phyloP scores from a whole-genome alignment of 768 basidiomycete genomes.

The Harrya chromipes region DNA sequence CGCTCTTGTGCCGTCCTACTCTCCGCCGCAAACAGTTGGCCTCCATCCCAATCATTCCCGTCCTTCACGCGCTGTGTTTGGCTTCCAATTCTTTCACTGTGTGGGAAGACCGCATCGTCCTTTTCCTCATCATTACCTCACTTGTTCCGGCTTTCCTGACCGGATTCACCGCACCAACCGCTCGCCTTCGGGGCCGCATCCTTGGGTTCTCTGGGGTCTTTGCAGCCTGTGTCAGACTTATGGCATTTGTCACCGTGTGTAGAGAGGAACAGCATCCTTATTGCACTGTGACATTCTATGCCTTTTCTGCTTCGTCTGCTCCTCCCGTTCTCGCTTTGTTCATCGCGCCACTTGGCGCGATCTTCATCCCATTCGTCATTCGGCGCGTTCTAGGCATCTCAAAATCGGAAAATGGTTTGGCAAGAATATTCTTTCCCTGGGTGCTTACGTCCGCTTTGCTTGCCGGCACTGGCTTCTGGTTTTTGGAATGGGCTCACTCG shows the following conservation, averaged over 20 bases:
- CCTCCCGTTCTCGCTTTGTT: slow-evolving; percentile 60
- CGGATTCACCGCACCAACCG: slow-evolving; percentile 65
- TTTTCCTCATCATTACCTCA: slow-evolving; percentile 69
- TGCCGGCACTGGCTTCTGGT: slow-evolving; percentile 66
- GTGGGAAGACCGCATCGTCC: slow-evolving; percentile 88
- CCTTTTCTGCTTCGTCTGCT: slow-evolving; percentile 63
- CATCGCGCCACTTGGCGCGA: slow-evolving; percentile 53
- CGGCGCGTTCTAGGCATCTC: slow-evolving; percentile 59
- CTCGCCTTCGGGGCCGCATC: slow-evolving; percentile 70
- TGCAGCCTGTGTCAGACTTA: slow-evolving; percentile 67
- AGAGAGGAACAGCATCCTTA: slow-evolving; percentile 92
- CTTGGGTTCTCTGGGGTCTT: slow-evolving; percentile 67
- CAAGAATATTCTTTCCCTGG: slow-evolving; percentile 56
- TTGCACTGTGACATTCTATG: slow-evolving; percentile 88
- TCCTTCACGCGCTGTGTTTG: slow-evolving; percentile 74
- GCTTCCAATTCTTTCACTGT: slow-evolving; percentile 96
- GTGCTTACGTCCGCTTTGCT: slow-evolving; percentile 58
- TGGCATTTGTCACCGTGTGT: slow-evolving; percentile 82
- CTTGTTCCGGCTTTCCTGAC: slow-evolving; percentile 57
- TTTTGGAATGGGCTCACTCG: slow-evolving; percentile 77
- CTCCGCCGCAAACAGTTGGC: slow-evolving; percentile 28
- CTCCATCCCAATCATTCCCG: slow-evolving; percentile 45
- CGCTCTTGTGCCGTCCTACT: slow-evolving; percentile 40
- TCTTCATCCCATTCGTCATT: slow-evolving; percentile 56
- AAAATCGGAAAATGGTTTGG: slow-evolving; percentile 71